Evolutionary conservation across 345 rosid species (phyloP).

Genomic region (Syzygium aqueum): DNA sequence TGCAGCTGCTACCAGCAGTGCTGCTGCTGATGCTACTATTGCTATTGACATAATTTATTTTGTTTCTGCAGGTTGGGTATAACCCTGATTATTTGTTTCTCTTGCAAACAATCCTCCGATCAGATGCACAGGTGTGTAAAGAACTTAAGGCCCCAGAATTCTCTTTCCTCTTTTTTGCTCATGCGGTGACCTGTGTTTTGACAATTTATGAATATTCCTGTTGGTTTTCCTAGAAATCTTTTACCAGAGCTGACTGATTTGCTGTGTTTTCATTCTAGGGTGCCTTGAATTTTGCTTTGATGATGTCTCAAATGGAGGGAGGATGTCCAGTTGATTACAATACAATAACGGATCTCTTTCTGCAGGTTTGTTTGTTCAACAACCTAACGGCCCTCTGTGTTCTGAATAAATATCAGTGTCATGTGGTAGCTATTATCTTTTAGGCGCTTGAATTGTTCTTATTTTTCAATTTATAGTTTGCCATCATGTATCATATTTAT

Average conservation of each 20-base stretch:
- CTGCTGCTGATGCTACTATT: background rate
- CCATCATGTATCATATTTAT: background rate
- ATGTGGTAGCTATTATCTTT: background rate
- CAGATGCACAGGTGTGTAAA: conserved; percentile 80
- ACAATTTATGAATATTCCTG: background rate
- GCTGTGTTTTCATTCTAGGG: conserved; percentile 39
- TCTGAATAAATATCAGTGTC: background rate
- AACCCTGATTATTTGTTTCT: conserved; percentile 97
- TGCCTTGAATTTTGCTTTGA: conserved; percentile 94
- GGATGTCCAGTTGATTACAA: conserved; percentile 97
- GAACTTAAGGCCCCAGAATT: background rate
- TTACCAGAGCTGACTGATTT: background rate
- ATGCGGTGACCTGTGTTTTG: background rate
- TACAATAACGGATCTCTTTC: conserved; percentile 96
- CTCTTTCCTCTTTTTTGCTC: background rate
- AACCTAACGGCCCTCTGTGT: background rate
- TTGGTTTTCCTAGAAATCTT: background rate
- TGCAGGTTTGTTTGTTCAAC: conserved; percentile 55
- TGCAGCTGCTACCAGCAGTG: background rate
- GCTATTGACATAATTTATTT: background rate
- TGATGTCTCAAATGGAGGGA: conserved; percentile 99
- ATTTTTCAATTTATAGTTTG: background rate
- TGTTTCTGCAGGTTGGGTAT: conserved; percentile 72
- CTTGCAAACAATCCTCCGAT: conserved; percentile 94
- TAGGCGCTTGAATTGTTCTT: background rate